These are phyloP conservation scores for Garcia nutans DNA, from an alignment of 345 rosid species.

Conservation along the genomic window DNA sequence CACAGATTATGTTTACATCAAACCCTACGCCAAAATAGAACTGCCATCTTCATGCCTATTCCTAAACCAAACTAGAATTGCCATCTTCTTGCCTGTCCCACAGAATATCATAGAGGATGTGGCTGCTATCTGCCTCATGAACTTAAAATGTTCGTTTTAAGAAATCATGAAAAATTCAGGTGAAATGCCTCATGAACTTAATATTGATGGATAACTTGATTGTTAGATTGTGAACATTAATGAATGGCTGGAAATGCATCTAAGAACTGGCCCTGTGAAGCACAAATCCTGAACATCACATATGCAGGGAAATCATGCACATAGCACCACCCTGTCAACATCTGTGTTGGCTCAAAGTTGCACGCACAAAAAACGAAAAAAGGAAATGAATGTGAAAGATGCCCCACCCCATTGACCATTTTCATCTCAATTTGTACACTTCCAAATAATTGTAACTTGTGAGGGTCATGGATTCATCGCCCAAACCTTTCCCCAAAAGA, in stretches of 20 bases:
- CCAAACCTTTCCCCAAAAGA: neutral
- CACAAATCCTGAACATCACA: neutral
- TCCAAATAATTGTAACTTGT: neutral
- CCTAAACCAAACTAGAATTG: no score
- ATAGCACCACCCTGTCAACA: neutral
- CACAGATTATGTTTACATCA: neutral
- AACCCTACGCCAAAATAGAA: neutral
- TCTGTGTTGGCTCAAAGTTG: neutral
- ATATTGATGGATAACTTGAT: neutral
- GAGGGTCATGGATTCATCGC: neutral
- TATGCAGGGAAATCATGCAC: slow-evolving; percentile 2
- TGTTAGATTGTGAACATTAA: neutral
- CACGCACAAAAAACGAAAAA: neutral
- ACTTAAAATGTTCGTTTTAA: neutral
- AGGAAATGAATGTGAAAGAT: neutral
- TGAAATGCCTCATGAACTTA: no score
- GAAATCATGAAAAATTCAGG: neutral
- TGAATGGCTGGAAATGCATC: neutral
- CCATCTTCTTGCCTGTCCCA: neutral
- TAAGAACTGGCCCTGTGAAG: neutral
- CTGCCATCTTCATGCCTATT: neutral
- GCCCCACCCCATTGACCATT: no score
- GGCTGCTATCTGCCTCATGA: neutral
- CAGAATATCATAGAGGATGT: neutral
- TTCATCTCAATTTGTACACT: neutral